A percentile compares a stretch with the other conserved stretches of the same genome.
Evolutionary conservation across 2,329 filamentous ascomycete genomes (phyloP).

Genomic region (Dactylonectria macrodidyma): DNA sequence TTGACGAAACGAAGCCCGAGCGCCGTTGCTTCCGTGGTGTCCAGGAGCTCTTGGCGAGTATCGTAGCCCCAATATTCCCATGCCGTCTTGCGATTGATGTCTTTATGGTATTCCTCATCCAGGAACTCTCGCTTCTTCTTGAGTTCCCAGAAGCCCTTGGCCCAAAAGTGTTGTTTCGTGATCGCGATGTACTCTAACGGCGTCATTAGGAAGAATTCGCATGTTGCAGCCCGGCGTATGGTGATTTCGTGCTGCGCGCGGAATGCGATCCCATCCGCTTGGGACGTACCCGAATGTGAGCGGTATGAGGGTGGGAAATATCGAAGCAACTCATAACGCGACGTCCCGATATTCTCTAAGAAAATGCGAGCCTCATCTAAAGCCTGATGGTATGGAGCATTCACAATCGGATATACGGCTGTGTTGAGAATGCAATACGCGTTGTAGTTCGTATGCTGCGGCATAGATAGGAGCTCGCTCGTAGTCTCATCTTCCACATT

Average conservation of each 20-base stretch:
- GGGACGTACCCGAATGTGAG: too few relatives aligned
- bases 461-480: slow-evolving; percentile 9
- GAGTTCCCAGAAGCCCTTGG: slow-evolving; percentile 5
- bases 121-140: background rate
- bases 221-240: too few relatives aligned
- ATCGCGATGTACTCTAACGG: slow-evolving; percentile 12
- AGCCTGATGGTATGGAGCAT: slow-evolving; percentile 6
- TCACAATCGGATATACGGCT: background rate
- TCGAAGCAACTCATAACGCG: background rate
- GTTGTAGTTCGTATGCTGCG: slow-evolving; percentile 19
- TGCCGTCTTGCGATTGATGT: background rate
- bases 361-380: slow-evolving; percentile 1
- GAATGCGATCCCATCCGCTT: too few relatives aligned
- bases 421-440: slow-evolving; percentile 12
- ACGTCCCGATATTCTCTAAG: slow-evolving; percentile 9
- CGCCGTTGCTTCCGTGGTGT: background rate
- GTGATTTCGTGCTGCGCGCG: too few relatives aligned
- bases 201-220: too few relatives aligned
- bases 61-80: slow-evolving; percentile 16
- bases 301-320: background rate
- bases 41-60: background rate
- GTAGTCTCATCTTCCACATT: slow-evolving; percentile 5
- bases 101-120: slow-evolving; percentile 4
- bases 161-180: slow-evolving; percentile 7
- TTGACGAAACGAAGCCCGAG: slow-evolving; percentile 18